phyloP scores from a whole-genome alignment of 495 filamentous ascomycete genomes.

The Tuber calosporum region DNA sequence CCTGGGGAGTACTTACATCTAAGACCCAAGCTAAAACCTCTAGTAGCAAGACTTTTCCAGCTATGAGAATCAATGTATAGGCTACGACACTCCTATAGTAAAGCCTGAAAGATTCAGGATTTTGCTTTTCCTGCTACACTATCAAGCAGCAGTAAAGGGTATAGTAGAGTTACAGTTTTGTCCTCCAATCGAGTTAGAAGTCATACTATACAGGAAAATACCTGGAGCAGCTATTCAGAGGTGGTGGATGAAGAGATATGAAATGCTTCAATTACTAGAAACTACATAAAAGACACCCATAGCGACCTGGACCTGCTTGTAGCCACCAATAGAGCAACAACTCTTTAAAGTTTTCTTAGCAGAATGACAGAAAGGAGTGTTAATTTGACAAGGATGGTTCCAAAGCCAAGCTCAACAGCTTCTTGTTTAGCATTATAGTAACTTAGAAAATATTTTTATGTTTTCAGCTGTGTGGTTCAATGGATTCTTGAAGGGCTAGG shows the following conservation, averaged over 20 bases:
- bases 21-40: neutral
- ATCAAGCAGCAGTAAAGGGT: neutral
- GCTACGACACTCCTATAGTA: neutral
- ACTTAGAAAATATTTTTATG: neutral
- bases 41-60: neutral
- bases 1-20: neutral
- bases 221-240: neutral
- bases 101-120: neutral
- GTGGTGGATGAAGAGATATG: neutral
- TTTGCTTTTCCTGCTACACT: neutral
- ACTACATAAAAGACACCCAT: neutral
- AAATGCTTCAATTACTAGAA: neutral
- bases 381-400: conserved; percentile 2
- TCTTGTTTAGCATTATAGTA: neutral
- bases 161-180: neutral
- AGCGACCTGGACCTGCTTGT: neutral
- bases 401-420: neutral
- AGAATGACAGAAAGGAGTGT: neutral
- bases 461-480: conserved; percentile 1
- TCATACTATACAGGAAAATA: neutral
- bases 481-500: neutral
- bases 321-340: conserved; percentile 1
- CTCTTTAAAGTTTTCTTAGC: conserved; percentile 5
- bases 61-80: neutral
- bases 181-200: neutral